Evolutionary conservation across 75 land plant species (phyloP).

Genomic region (Cunninghamia lanceolata): DNA sequence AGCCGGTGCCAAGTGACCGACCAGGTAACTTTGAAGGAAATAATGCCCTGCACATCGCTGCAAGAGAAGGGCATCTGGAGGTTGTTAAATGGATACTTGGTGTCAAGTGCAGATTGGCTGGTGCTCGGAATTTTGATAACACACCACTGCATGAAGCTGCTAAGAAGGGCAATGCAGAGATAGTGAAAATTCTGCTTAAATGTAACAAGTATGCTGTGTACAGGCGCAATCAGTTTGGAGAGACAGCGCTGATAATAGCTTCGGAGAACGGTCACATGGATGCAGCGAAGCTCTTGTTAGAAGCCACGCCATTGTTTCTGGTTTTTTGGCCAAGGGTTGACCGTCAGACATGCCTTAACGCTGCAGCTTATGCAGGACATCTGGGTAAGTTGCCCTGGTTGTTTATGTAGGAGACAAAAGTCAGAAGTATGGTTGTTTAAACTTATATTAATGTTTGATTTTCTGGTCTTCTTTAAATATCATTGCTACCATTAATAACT

Average conservation of each 20-base stretch:
- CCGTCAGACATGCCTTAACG: not conserved
- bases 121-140: not conserved
- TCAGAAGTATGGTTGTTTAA: too few relatives aligned
- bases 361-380: conserved; percentile 1
- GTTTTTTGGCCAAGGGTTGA: not conserved
- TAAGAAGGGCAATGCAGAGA: not conserved
- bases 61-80: not conserved
- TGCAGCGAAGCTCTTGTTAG: not conserved
- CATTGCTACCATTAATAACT: too few relatives aligned
- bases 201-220: not conserved
- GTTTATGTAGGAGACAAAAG: too few relatives aligned
- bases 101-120: not conserved
- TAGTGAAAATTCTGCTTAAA: not conserved
- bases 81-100: not conserved
- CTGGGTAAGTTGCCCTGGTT: too few relatives aligned
- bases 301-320: not conserved
- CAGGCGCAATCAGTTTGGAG: not conserved
- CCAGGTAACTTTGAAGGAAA: not conserved
- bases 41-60: not conserved
- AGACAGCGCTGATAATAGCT: not conserved
- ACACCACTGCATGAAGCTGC: not conserved
- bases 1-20: not conserved
- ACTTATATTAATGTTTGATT: too few relatives aligned
- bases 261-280: not conserved
- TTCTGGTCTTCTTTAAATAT: too few relatives aligned